phyloP scores from a whole-genome alignment of 2,329 filamentous ascomycete genomes.

The Hymenoscyphus repandus region DNA sequence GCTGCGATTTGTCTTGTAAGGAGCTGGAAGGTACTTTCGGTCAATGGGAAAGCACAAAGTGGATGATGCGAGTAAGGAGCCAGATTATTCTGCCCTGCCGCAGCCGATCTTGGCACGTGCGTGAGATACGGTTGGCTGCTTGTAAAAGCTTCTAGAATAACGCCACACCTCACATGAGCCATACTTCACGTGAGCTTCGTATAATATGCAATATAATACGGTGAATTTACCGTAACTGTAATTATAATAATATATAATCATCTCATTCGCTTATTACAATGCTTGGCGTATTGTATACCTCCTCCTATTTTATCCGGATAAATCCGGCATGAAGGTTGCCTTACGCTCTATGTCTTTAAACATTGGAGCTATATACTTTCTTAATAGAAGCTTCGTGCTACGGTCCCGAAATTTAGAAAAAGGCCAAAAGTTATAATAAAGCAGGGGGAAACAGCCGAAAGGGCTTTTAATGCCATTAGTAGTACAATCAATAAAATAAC shows the following conservation, averaged over 20 bases:
- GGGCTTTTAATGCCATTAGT: neutral
- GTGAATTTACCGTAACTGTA: neutral
- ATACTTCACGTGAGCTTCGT: neutral
- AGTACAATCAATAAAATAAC: neutral
- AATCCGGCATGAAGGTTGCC: no score
- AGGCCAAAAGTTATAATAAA: neutral
- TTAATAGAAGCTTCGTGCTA: neutral
- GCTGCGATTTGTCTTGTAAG: no score
- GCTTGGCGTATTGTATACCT: neutral
- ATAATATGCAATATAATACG: neutral
- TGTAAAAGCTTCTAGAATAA: conserved; percentile 1
- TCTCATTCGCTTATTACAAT: neutral
- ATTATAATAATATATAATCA: neutral
- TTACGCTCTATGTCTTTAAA: conserved; percentile 2
- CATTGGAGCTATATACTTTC: conserved; percentile 1
- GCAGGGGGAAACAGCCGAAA: neutral
- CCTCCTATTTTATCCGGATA: no score
- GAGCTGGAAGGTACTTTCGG: no score
- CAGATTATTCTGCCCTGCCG: no score
- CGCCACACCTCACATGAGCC: no score
- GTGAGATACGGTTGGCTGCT: no score
- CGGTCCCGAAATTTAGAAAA: neutral
- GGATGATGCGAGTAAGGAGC: no score
- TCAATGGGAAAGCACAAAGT: no score
- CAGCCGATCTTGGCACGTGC: no score